Base-by-base conservation (phyloP, 2,329 filamentous ascomycete genomes). In the Ceratocystis eucalypticola region DNA sequence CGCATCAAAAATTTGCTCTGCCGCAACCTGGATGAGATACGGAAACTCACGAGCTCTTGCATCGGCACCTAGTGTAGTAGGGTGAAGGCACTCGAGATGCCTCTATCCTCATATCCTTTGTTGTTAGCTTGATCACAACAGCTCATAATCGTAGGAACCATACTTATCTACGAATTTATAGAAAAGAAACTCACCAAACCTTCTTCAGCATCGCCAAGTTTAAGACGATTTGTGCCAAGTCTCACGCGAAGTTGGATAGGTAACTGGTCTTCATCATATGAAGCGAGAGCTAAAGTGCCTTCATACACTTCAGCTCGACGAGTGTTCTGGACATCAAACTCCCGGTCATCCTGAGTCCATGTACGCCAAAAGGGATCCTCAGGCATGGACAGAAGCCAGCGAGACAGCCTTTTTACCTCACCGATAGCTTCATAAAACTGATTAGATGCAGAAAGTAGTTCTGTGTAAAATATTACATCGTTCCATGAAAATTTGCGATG, bases 231-330 rank as follows among this genome's bases (percentile, higher is more conserved):
- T 3, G 93, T 78, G 2, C 89, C 93, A 69, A 99, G 78, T 72
- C 93, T 94, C 37, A 90, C 83, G 22, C 93, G 86, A 53, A 99
- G 78, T 70, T 96, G 91, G 4, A 92, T 74, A 0, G 92, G 93
- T 48, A 81, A 75, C 0, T 90, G 91, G 73, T 96, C 96, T 0
- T 81, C 77, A 5, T 80, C 78, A 3, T 76, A 72, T 1, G 81
- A 77, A 72, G 84, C 84, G 57, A 75, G 75, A 2, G 76, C 80
- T 3, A 80, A 77, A 7, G 79, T 75, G 73, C 88, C 96, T 1
- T 82, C 82, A 1, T 82, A 74, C 4, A 89, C 80, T 67, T 80
- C 75, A 1, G 78, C 74, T 67, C 92, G 85, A 68, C 94, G 86
- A 22, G 81, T 79, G 72, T 91, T 84, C 57, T 86, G 82, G 4